These are phyloP conservation scores for Populus hybrid DNA, from an alignment of 441 rosid genomes.

Conservation along the genomic window DNA sequence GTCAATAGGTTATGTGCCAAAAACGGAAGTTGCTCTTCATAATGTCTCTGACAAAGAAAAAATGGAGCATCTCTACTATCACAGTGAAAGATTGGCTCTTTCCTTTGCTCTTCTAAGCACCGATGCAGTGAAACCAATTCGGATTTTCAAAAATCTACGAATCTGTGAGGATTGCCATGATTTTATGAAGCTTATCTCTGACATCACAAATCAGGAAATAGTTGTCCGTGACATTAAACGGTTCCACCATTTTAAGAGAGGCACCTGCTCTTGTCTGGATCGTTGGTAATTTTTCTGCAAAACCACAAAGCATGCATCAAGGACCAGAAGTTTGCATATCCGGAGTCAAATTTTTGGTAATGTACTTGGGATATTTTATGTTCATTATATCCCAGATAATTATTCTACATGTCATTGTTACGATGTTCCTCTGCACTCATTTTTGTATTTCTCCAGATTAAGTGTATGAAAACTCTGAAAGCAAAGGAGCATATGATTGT, in stretches of 20 bases:
- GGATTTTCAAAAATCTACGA: slow-evolving; percentile 31
- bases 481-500: background rate
- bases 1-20: slow-evolving; percentile 26
- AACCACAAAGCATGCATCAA: background rate
- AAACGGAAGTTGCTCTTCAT: slow-evolving; percentile 7
- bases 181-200: slow-evolving; percentile 33
- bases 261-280: slow-evolving; percentile 29
- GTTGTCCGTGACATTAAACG: slow-evolving; percentile 26
- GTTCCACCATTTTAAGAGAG: slow-evolving; percentile 33
- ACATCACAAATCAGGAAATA: slow-evolving; percentile 25
- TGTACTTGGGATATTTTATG: background rate
- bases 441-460: background rate
- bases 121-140: slow-evolving; percentile 21
- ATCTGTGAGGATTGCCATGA: slow-evolving; percentile 40
- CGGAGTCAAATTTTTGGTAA: background rate
- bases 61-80: slow-evolving; percentile 26
- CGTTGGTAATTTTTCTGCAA: slow-evolving; percentile 15
- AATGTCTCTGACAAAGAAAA: slow-evolving; percentile 26
- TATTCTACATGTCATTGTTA: background rate
- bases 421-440: background rate
- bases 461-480: background rate
- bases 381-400: background rate
- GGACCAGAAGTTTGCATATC: background rate
- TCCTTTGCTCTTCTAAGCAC: slow-evolving; percentile 29
- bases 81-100: slow-evolving; percentile 40